A percentile compares a stretch with the other conserved stretches of the same genome.
These are phyloP conservation scores for Prunus persica DNA, from an alignment of 306 rosid genomes.

Conservation along the genomic window DNA sequence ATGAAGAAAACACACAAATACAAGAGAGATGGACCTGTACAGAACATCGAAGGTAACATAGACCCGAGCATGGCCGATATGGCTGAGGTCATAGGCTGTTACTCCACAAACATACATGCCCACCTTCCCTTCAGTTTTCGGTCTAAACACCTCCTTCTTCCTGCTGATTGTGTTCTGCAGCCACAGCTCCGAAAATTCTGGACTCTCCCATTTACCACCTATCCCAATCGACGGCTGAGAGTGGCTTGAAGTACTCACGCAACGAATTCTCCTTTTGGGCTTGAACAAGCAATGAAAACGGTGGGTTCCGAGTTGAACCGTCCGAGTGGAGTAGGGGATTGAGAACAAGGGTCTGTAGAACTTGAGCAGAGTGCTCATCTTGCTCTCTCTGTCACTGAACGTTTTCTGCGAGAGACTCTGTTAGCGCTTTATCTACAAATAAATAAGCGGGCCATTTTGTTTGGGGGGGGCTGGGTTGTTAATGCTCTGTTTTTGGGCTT, in stretches of 20 bases:
- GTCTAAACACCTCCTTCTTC: conserved; percentile 56
- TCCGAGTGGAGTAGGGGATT: conserved; percentile 21
- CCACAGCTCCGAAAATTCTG: conserved; percentile 55
- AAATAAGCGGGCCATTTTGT: background rate
- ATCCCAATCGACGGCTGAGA: conserved; percentile 38
- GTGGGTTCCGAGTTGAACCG: conserved; percentile 26
- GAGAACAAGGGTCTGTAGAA: conserved; percentile 49
- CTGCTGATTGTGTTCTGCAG: conserved; percentile 80
- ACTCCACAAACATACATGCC: conserved; percentile 98
- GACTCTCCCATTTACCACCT: background rate
- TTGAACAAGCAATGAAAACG: conserved; percentile 27
- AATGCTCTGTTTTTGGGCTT: background rate
- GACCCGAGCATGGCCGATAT: conserved; percentile 96
- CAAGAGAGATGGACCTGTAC: conserved; percentile 51
- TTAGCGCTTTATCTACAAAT: background rate
- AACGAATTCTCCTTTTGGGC: conserved; percentile 16
- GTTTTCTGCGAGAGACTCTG: background rate
- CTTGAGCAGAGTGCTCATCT: conserved; percentile 68
- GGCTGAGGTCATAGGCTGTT: conserved; percentile 95
- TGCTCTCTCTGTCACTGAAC: background rate
- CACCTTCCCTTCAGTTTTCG: conserved; percentile 73
- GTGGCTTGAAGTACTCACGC: conserved; percentile 31
- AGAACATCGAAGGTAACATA: conserved; percentile 91
- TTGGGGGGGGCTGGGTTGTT: background rate
- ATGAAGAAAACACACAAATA: background rate